phyloP scores from a whole-genome alignment of 352 stramenopile genomes.

The Phytophthora hybrid region DNA sequence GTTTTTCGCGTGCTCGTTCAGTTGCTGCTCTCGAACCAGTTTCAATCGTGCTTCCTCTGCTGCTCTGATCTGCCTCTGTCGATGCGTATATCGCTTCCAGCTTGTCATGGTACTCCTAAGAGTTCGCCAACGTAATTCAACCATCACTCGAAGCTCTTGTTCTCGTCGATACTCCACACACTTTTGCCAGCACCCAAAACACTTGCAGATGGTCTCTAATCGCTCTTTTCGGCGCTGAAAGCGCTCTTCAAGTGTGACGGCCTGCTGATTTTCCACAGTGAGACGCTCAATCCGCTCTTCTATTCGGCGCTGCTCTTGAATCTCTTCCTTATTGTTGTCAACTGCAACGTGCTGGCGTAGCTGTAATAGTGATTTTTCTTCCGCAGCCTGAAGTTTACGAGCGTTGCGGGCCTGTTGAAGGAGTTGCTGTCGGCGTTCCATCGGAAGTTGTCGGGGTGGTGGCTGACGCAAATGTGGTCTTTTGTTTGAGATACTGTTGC shows the following conservation, averaged over 20 bases:
- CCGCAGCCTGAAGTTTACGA: constrained; percentile 27
- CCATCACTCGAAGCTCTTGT: constrained; percentile 27
- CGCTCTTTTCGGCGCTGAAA: constrained; percentile 36
- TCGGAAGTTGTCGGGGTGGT: constrained; percentile 31
- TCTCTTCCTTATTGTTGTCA: constrained; percentile 39
- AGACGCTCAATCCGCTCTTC: constrained; percentile 50
- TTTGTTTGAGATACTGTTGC: constrained; percentile 6
- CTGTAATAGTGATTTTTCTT: constrained; percentile 28
- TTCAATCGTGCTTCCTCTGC: constrained; percentile 25
- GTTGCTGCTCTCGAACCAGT: constrained; percentile 30
- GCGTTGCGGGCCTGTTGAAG: constrained; percentile 34
- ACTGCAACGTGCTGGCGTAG: background rate
- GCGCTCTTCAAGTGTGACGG: constrained; percentile 35
- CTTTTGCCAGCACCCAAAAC: constrained; percentile 29
- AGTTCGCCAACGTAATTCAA: constrained; percentile 34
- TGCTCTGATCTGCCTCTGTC: constrained; percentile 10
- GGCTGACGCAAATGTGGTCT: background rate
- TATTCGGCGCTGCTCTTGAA: constrained; percentile 37
- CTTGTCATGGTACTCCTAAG: constrained; percentile 24
- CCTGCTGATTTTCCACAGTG: constrained; percentile 43
- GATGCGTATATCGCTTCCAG: constrained; percentile 34
- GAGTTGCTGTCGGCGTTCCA: constrained; percentile 49
- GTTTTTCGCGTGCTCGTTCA: constrained; percentile 35
- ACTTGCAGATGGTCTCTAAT: constrained; percentile 14
- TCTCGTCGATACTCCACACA: constrained; percentile 14